Conservation (phyloP, 805 yeast genomes). For the Schizosaccharomyces lindneri region DNA sequence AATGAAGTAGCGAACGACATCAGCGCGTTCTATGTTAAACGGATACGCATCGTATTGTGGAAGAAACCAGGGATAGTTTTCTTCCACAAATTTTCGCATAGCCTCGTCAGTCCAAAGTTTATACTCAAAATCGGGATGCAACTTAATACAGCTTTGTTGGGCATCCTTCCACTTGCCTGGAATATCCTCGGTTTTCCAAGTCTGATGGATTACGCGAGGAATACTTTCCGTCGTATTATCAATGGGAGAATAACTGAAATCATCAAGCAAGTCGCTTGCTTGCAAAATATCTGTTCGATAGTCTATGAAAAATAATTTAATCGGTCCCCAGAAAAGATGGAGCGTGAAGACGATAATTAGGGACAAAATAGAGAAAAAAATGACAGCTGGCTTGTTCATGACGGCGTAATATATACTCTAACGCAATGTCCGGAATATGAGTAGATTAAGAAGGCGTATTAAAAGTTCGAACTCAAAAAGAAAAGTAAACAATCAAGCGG, state of each 20-base stretch:
- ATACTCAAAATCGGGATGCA: slow-evolving; percentile 74
- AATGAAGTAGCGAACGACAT: slow-evolving; percentile 70
- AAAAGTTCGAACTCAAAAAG: no score
- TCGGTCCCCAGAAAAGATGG: background rate
- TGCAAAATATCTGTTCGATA: background rate
- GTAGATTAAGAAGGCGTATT: no score
- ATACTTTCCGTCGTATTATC: slow-evolving; percentile 23
- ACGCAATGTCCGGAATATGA: no score
- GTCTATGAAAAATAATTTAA: background rate
- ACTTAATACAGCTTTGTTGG: slow-evolving; percentile 47
- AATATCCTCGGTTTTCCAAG: slow-evolving; percentile 53
- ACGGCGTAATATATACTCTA: background rate
- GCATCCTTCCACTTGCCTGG: slow-evolving; percentile 67
- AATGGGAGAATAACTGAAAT: background rate
- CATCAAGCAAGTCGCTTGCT: background rate
- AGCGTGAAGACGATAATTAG: background rate
- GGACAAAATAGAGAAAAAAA: background rate
- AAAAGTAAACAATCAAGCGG: no score
- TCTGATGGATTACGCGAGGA: slow-evolving; percentile 82
- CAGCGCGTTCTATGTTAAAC: slow-evolving; percentile 73
- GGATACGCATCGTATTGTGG: slow-evolving; percentile 51
- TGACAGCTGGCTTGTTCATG: background rate
- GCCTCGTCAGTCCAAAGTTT: slow-evolving; percentile 66
- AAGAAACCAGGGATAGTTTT: slow-evolving; percentile 70
- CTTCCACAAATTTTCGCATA: slow-evolving; percentile 53